Conservation (phyloP, 768 basidiomycete genomes). For the Amanita muscaria region DNA sequence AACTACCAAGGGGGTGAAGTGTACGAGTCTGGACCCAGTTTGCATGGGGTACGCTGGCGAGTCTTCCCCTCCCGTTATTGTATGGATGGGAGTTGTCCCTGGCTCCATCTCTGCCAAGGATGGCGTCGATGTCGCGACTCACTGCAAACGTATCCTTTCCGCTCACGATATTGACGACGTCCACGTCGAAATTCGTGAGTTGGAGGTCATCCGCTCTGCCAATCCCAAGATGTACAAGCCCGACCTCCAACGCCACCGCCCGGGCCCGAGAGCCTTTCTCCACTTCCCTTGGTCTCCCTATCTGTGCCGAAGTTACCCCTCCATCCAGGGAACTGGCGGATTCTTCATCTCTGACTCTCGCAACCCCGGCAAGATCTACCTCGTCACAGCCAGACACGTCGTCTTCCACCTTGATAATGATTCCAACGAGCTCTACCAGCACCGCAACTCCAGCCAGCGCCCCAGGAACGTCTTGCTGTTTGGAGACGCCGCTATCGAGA, state of each 20-base stretch:
- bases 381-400: slow-evolving; percentile 23
- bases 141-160: slow-evolving; percentile 17
- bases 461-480: slow-evolving; percentile 19
- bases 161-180: slow-evolving; percentile 21
- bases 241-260: slow-evolving; percentile 13
- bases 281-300: slow-evolving; percentile 21
- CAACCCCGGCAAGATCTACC: slow-evolving; percentile 15
- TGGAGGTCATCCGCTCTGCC: slow-evolving; percentile 11
- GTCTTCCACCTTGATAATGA: slow-evolving; percentile 12
- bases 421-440: slow-evolving; percentile 16
- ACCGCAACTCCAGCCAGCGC: slow-evolving; percentile 8
- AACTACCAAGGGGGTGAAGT: slow-evolving; percentile 15
- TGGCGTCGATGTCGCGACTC: slow-evolving; percentile 18
- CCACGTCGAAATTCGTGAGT: slow-evolving; percentile 25
- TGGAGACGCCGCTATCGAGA: slow-evolving; percentile 15
- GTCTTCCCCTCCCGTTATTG: slow-evolving; percentile 15
- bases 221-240: slow-evolving; percentile 15
- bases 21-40: slow-evolving; percentile 20
- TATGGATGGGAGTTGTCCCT: slow-evolving; percentile 27
- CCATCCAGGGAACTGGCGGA: slow-evolving; percentile 23
- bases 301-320: slow-evolving; percentile 18
- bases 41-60: slow-evolving; percentile 19
- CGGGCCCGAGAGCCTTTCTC: slow-evolving; percentile 19
- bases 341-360: slow-evolving; percentile 20
- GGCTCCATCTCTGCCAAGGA: slow-evolving; percentile 18